Evolutionary conservation across 352 stramenopile species (phyloP), one percentile per base, ranked within the genome.

Genomic region (Globisporangium acanthophoron): DNA sequence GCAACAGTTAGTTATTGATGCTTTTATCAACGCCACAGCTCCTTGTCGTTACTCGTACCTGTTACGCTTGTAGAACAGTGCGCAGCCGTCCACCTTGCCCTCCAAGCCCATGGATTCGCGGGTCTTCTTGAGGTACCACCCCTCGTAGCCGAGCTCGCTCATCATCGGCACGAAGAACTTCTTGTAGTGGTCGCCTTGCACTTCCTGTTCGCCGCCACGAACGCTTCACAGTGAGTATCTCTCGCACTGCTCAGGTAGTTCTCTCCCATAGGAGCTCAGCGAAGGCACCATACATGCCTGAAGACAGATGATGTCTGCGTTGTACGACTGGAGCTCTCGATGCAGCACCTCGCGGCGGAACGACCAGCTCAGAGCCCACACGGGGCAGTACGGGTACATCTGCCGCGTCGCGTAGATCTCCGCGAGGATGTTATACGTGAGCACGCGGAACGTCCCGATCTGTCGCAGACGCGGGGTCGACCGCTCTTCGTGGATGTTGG

Each of bases 141-240:
- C 96, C 69, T 99, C 95, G 62, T 98, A 99, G 3, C 97, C 97
- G 66, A 82, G 88, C 40, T 97, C 89, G 24, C 84, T 76, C 79
- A 99, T 96, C 64, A 97, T 83, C 21, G 93, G 93, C 55, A 97
- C 90, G 57, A 99, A 88, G 71, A 98, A 97, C 58, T 86, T 92
- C 65, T 99, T 97, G 73, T 98, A 99, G 61, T 99, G 94, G 65
- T 99, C 97, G 4, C 92, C 93, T 86, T 99, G 97, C 7, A 99
- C 94, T 73, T 99, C 97, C 76, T 99, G 89, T 29, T n/a, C 21
- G 12, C 11, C 33, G 12, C 37, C 37, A 43, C 33, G 27, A 47
- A 16, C n/a, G 33, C 18, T 5, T 35, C n/a, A 21, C 21, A 37
- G 15, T 50, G 5, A 50, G 21, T 41, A 4, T 39, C 33, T 11